Percentiles rank a stretch among this genome's conserved stretches.
phyloP scores from a whole-genome alignment of 352 stramenopile species.

The Globisporangium ultimum region DNA sequence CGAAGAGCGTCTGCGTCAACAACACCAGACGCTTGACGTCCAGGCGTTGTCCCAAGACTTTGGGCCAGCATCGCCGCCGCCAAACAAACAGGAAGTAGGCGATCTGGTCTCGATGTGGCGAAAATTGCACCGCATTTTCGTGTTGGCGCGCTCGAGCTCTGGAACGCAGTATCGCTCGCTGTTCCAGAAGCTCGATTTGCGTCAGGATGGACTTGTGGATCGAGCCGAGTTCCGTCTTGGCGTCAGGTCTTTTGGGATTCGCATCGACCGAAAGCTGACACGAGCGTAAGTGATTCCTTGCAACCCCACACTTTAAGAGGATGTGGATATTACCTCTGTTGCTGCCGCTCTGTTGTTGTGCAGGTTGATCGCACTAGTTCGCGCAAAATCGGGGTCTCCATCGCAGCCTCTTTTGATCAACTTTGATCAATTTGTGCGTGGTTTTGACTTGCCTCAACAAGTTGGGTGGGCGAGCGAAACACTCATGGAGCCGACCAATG shows the following conservation, averaged over 20 bases:
- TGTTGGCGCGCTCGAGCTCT: conserved; percentile 25
- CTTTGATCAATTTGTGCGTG: conserved; percentile 44
- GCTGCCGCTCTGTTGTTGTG: not conserved
- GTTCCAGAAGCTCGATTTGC: conserved; percentile 47
- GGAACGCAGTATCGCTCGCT: conserved; percentile 18
- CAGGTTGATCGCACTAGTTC: conserved; percentile 51
- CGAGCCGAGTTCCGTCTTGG: conserved; percentile 60
- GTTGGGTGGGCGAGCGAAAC: not conserved
- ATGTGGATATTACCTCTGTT: not conserved
- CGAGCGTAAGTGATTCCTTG: conserved; percentile 31
- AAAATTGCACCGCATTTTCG: conserved; percentile 46
- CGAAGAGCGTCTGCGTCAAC: conserved; percentile 1
- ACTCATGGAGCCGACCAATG: no score
- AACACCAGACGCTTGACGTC: conserved; percentile 7
- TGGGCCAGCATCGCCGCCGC: conserved; percentile 4
- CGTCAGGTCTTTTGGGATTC: conserved; percentile 39
- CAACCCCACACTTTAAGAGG: not conserved
- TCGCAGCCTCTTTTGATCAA: conserved; percentile 41
- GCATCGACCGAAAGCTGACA: conserved; percentile 59
- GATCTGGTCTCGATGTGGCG: conserved; percentile 46
- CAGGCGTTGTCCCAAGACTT: conserved; percentile 6
- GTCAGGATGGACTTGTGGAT: conserved; percentile 53
- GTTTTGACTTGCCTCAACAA: conserved; percentile 38
- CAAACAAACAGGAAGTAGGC: conserved; percentile 29
- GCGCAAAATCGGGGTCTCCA: conserved; percentile 34